Evolutionary conservation across 495 filamentous ascomycete species (phyloP).

Genomic region (Evernia prunastri): DNA sequence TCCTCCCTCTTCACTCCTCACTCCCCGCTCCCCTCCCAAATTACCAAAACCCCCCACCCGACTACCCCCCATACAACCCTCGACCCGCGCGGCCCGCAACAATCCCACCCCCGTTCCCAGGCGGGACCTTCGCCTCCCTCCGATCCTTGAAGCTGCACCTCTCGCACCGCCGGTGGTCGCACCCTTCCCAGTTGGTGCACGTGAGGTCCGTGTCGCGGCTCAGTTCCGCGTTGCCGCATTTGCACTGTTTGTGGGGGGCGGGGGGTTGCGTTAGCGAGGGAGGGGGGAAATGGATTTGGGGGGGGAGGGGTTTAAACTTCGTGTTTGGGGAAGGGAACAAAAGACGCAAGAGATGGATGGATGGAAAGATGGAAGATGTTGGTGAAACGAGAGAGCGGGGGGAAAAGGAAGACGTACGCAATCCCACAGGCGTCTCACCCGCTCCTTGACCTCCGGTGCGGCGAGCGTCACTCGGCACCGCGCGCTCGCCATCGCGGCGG

Average conservation of each 20-base stretch:
- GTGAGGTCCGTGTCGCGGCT: background rate
- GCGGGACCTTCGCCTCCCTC: background rate
- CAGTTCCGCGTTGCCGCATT: background rate
- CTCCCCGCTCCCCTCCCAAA: too few relatives aligned
- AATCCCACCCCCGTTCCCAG: background rate
- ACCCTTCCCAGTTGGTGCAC: background rate
- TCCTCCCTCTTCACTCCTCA: too few relatives aligned
- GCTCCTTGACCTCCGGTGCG: background rate
- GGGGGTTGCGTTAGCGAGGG: background rate
- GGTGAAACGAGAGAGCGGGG: background rate
- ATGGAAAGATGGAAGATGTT: background rate
- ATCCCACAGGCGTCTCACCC: background rate
- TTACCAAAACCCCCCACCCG: too few relatives aligned
- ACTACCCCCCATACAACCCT: too few relatives aligned
- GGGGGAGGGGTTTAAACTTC: too few relatives aligned
- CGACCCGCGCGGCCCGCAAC: too few relatives aligned
- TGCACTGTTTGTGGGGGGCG: background rate
- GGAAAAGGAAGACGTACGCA: background rate
- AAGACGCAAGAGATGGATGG: background rate
- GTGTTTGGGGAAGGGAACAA: too few relatives aligned
- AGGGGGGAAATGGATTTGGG: too few relatives aligned
- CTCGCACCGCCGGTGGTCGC: background rate
- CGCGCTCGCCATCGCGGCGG: background rate
- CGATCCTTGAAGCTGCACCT: background rate
- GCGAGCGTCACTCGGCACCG: background rate